Evolutionary conservation across 352 stramenopile species (phyloP), one percentile per base, ranked within the genome.

Genomic region (Pythium myriotylum): DNA sequence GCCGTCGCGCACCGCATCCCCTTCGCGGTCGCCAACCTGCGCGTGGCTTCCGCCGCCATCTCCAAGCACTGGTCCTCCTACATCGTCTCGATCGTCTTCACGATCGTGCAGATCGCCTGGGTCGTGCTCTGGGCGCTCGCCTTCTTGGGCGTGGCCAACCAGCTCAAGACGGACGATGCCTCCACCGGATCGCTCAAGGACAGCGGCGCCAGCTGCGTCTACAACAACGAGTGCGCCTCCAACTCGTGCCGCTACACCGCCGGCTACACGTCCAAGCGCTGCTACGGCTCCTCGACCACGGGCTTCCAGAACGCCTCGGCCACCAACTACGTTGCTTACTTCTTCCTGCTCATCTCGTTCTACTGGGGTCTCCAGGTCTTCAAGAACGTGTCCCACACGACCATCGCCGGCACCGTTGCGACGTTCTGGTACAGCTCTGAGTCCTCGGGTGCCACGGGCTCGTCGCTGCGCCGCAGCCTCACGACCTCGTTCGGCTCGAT

Each of bases 401-500:
- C 92, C 16, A 87, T 97, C 6, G 86, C 92, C 2, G 95, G 94
- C 20, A 97, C 91, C 0, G 90, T 98, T 16, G 94, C 87, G n/a
- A 97, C 91, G 5, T 99, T 97, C 79, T 99, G 95, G 95, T 98
- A 97, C 80, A 82, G 83, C 41, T 46, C 88, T 14, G 86, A 98
- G 52, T 95, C 93, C 27, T 68, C 66, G 4, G 84, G 80, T n/a
- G 88, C 91, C 7, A 95, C 97, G 2, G 81, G 76, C 46, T 81
- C 90, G 45, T 91, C 84, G 1, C 72, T 98, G 23, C 77, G 84
- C 59, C 86, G 93, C 33, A 82, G 80, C 35, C 91, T 79, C 23
- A 98, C 94, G 9, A 96, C 88, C 8, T 96, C 93, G 53, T 96
- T 98, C 53, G 96, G 96, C 55, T 97, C 88, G n/a, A 98, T 99